Evolutionary conservation across 139 green algal genomes (phyloP).

Genomic region (Chlorella sp.): DNA sequence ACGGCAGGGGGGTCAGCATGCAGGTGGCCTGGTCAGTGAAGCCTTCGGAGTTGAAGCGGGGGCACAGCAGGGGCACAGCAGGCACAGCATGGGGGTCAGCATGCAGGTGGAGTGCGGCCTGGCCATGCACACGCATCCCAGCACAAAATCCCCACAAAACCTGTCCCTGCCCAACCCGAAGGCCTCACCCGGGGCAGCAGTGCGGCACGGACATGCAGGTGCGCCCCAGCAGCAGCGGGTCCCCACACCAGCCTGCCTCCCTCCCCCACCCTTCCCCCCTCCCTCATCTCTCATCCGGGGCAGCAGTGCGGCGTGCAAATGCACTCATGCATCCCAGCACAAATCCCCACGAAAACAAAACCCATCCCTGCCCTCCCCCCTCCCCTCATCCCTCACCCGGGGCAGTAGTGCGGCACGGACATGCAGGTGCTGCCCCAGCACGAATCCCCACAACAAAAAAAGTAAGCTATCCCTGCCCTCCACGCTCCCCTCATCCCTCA

Average conservation of each 20-base stretch:
- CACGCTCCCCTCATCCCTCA: neutral
- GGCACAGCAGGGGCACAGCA: neutral
- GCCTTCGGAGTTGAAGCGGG: neutral
- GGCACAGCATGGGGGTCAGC: too few species aligned
- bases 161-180: too few species aligned
- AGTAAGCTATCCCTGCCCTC: neutral
- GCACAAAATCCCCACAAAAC: too few species aligned
- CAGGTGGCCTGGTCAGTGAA: neutral
- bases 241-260: too few species aligned
- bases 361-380: too few species aligned
- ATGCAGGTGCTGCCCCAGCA: constrained; percentile 14
- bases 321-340: constrained; percentile 4
- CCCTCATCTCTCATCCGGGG: too few species aligned
- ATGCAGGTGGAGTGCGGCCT: too few species aligned
- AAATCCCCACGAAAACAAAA: too few species aligned
- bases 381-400: neutral
- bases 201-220: neutral
- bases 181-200: constrained; percentile 12
- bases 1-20: neutral
- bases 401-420: neutral
- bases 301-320: neutral
- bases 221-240: neutral
- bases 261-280: too few species aligned
- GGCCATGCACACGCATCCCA: too few species aligned
- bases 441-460: neutral